A percentile compares a stretch with the other conserved stretches of the same genome.
Conservation (phyloP, 2,329 filamentous ascomycete genomes). For the Colletotrichum cereale region DNA sequence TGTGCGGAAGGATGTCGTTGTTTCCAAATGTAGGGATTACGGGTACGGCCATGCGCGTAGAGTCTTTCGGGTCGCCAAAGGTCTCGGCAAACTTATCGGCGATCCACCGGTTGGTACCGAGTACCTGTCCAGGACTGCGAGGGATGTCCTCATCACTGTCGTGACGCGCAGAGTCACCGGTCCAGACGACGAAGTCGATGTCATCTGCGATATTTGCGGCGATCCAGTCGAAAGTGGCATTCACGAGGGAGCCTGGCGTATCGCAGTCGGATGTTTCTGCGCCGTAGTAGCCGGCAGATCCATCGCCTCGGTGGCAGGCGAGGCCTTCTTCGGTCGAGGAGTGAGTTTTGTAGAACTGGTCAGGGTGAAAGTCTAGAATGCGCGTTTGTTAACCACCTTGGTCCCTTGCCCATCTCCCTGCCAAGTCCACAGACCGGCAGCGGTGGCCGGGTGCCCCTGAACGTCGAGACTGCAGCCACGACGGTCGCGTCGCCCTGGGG, state of each 20-base stretch:
- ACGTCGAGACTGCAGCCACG: neutral
- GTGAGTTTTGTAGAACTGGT: conserved; percentile 86
- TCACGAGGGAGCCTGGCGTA: conserved; percentile 81
- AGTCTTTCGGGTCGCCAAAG: conserved; percentile 69
- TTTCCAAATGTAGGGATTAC: conserved; percentile 94
- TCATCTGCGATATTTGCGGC: conserved; percentile 79
- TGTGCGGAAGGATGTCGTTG: conserved; percentile 97
- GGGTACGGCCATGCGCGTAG: conserved; percentile 77
- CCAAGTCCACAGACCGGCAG: conserved; percentile 8
- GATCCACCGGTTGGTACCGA: conserved; percentile 80
- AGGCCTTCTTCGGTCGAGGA: conserved; percentile 75
- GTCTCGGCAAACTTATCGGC: conserved; percentile 81
- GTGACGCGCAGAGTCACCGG: conserved; percentile 89
- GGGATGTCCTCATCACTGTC: conserved; percentile 88
- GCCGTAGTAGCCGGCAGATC: conserved; percentile 84
- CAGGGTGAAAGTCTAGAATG: conserved; percentile 87
- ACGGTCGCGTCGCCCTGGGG: neutral
- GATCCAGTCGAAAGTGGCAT: conserved; percentile 94
- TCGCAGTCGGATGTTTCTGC: conserved; percentile 92
- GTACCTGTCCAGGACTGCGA: conserved; percentile 80
- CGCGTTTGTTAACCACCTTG: conserved; percentile 19
- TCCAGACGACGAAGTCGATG: conserved; percentile 94
- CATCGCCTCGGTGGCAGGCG: conserved; percentile 84
- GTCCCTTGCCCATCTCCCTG: conserved; percentile 36
- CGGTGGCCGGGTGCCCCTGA: neutral